Base-by-base conservation (phyloP, 208 protist genomes). In the Trypanosoma conorhini region DNA sequence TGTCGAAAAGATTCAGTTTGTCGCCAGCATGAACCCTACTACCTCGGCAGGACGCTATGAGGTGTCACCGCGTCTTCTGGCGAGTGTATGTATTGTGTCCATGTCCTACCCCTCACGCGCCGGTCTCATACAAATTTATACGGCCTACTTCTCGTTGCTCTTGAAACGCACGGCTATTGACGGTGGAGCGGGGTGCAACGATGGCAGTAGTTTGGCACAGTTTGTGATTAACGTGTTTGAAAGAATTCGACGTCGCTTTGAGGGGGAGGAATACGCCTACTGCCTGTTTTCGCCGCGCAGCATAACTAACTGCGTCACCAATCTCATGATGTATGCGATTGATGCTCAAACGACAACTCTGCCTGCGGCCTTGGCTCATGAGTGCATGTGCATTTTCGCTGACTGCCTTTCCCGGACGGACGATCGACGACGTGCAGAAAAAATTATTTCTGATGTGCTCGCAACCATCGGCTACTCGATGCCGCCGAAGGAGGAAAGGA, bases 281-380 rank as follows among this genome's bases (percentile, higher is more conserved):
- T 99, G 98, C 79, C 66, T 96, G 57, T 99, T 99, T 80, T 98
- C 94, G 63, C 98, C 98, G 8, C 90, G 97, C 33, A 96, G 98
- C 70, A 74, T 99, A 24, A 99, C 97, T n/a, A 83, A 85, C 51
- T 99, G 96, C 92, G 74, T 97, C 19, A 71, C 87, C 10, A 95
- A 95, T 62, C 76, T 97, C 28, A 81, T 98, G 31, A 86, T 96
- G 48, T 99, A 99, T 86, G 79, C 93, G 44, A 88, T 98, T 38
- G 90, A 98, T 58, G 62, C 69, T 19, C 81, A 90, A 68, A 82
- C 85, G 21, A 89, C 87, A 19, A 89, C 98, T 21, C 79, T 98
- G 38, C 86, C 98, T 19, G 94, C 96, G 26, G 92, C 96, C 56
- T 83, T 97, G 51, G 86, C 86, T 10, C 94, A 99, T 82, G 97